Conservation (phyloP, 1,139 yeast genomes). For the Saccharomyces uvarum region DNA sequence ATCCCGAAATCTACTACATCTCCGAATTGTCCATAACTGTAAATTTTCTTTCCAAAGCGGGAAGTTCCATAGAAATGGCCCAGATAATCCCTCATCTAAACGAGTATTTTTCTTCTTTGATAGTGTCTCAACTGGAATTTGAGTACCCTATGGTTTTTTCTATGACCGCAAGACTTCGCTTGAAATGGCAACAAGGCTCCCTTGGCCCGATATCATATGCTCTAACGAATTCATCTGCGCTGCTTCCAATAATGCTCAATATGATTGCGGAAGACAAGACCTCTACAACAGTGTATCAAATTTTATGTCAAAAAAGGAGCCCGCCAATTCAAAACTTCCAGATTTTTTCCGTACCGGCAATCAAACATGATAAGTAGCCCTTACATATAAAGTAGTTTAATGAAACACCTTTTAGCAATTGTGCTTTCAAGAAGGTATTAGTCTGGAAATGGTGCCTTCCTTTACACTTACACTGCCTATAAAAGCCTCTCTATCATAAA, state of each 20-base stretch:
- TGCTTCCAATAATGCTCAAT: slow-evolving; percentile 19
- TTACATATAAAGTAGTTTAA: background rate
- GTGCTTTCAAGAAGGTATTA: no score
- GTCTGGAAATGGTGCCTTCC: background rate
- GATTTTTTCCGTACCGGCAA: background rate
- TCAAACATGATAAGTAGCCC: background rate
- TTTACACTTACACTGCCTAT: no score
- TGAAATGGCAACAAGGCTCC: slow-evolving; percentile 17
- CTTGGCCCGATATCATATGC: slow-evolving; percentile 24
- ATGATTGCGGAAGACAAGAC: slow-evolving; percentile 21
- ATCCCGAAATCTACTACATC: slow-evolving; percentile 6
- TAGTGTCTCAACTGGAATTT: slow-evolving; percentile 27
- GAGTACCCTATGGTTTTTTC: slow-evolving; percentile 27
- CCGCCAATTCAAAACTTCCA: background rate
- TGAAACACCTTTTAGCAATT: background rate
- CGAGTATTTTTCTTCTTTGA: slow-evolving; percentile 22
- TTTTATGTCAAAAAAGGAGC: slow-evolving; percentile 6
- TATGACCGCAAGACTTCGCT: slow-evolving; percentile 15
- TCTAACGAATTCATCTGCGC: slow-evolving; percentile 15
- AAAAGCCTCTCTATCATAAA: background rate
- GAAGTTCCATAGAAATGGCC: background rate
- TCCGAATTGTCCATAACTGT: slow-evolving; percentile 6
- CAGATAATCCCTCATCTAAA: slow-evolving; percentile 14
- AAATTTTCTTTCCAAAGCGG: slow-evolving; percentile 5
- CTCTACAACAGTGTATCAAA: slow-evolving; percentile 19